Evolutionary conservation across 2,329 filamentous ascomycete species (phyloP), one percentile per base, ranked within the genome.

Genomic region (Cordyceps fumosorosea): DNA sequence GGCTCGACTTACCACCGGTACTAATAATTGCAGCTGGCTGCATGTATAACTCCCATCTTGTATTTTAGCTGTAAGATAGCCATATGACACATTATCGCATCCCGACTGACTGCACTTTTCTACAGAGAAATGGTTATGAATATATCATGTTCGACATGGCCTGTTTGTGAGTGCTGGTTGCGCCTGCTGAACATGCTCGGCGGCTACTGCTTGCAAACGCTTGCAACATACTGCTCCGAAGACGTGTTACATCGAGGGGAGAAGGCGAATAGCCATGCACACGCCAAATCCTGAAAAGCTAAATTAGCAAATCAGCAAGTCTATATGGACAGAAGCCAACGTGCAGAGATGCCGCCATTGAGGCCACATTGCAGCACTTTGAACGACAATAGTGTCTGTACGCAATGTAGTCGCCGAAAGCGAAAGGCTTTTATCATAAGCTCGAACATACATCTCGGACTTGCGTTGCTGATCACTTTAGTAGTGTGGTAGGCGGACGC

Each of bases 351-450:
- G 51, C 60, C 69, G 56, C 47, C 64, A 20, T 18, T 51, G 58
- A 14, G 18, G n/a, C 34, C 56, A n/a, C 50, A 56, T 26, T 56
- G 52, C 14, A n/a, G 62, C 24, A 16, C 37, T 16, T n/a, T n/a
- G n/a, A 60, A 45, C 40, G 56, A 56, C 16, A 62, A 55, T 42
- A 64, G 60, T 42, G 63, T 64, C 32, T 62, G 63, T 40, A 62
- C 59, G 26, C 59, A 64, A 37, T 64, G 63, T 26, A 40, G 56
- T 6, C 34, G 61, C 34, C 47, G 57, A 48, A 63, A 63, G 51
- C 60, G 62, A 60, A 64, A 64, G 59, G 56, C n/a, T 63, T 26
- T 37, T 11, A 6, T 20, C 20, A 37, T 20, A 4, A 32, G 8
- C 42, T 18, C 20, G 14, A 32, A 18, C 3, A 32, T 3, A 24